Base-by-base conservation (phyloP, 2,329 filamentous ascomycete species). In the Penicillium hordei region DNA sequence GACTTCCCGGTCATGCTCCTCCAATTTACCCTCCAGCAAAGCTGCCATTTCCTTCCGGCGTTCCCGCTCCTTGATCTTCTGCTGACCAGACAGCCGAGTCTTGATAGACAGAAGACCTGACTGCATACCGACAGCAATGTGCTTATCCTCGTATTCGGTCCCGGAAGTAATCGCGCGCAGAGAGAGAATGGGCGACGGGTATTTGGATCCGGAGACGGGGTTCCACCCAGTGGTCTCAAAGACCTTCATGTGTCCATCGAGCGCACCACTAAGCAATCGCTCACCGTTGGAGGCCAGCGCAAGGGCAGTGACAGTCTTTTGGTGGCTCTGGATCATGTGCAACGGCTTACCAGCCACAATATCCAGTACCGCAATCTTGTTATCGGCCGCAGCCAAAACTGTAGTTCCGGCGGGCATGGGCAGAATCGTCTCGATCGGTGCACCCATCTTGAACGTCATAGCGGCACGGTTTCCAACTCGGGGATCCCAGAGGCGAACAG, bases 201-300 rank as follows among this genome's bases (percentile, higher is more conserved):
- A 99, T 77, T 97, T 99, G 60, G 89, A 86, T 51, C 91, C 93
- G 39, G 91, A 89, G n/a, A 97, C 93, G 8, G 97, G 90, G 71
- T 97, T 96, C 94, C 94, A 99, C 50, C 86, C 88, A 0, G 87
- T 88, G 1, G 93, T 97, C 77, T 97, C 93, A 69, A 96, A 97
- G 39, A 99, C 86, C 78, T 99, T 99, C 78, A 97, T 88, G 76
- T 97, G 94, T 10, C 94, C 95, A 74, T 99, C 94, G 45, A 99
- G 82, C 21, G 89, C 92, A 75, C 92, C 94, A 63, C 89, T 93
- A 53, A 99, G 84, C 56, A 99, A 82, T 50, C 94, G 86, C 50
- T 86, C 86, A 46, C 90, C 90, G 65, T 89, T 86, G 44, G 91
- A 93, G 8, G 92, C 93, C 34, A 95, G 80, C 51, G 89, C 88